Conservation (phyloP, 148 eudicot genomes). For the Talinum fruticosum region DNA sequence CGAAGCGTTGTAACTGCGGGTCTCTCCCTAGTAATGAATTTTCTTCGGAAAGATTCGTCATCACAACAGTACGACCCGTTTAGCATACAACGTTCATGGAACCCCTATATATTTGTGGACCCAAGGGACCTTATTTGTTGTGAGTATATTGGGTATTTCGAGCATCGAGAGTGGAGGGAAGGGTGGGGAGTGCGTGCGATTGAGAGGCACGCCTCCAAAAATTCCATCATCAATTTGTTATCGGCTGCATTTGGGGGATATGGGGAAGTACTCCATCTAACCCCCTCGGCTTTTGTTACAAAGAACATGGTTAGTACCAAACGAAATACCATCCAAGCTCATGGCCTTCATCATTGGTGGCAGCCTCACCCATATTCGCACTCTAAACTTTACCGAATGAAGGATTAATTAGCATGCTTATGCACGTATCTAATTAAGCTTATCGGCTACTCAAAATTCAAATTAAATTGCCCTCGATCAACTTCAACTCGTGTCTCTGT, state of each 20-base stretch:
- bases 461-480: background rate
- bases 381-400: slow-evolving; percentile 13
- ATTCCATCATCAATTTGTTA: slow-evolving; percentile 18
- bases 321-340: slow-evolving; percentile 22
- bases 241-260: slow-evolving; percentile 30
- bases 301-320: slow-evolving; percentile 24
- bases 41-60: background rate
- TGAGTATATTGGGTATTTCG: slow-evolving; percentile 44
- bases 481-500: too few relatives aligned
- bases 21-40: slow-evolving; percentile 30
- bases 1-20: slow-evolving; percentile 53
- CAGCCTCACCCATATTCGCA: slow-evolving; percentile 29
- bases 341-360: slow-evolving; percentile 51
- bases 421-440: background rate
- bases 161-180: slow-evolving; percentile 35
- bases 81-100: slow-evolving; percentile 24
- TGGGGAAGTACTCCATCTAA: slow-evolving; percentile 33
- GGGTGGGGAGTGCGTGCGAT: slow-evolving; percentile 21
- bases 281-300: slow-evolving; percentile 33
- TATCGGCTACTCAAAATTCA: too few relatives aligned
- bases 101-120: slow-evolving; percentile 38
- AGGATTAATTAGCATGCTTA: background rate
- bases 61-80: slow-evolving; percentile 27
- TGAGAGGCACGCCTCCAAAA: slow-evolving; percentile 28
- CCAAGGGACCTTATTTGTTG: slow-evolving; percentile 33